Evolutionary conservation across 352 stramenopile genomes (phyloP).

Genomic region (Aphanomyces euteiches): DNA sequence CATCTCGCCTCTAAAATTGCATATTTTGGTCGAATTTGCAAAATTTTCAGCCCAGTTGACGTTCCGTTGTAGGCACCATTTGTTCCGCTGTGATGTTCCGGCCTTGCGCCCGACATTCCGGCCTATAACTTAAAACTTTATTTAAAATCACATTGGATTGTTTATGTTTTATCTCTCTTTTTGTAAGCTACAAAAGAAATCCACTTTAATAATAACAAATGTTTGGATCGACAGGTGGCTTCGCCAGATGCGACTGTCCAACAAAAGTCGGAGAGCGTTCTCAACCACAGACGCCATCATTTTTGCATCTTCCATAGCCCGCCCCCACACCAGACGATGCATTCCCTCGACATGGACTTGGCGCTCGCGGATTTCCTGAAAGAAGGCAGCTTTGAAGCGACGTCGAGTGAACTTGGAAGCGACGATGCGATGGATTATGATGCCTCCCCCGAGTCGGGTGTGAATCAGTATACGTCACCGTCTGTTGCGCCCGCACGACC

Average conservation of each 20-base stretch:
- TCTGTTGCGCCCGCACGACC: background rate
- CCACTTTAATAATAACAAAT: no score
- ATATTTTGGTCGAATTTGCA: no score
- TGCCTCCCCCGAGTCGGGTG: background rate
- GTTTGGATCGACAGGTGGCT: no score
- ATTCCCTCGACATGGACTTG: background rate
- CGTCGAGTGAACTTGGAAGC: slow-evolving; percentile 7
- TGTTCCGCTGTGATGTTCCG: background rate
- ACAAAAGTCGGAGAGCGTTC: no score
- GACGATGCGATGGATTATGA: slow-evolving; percentile 23
- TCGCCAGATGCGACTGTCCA: no score
- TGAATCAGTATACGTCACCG: slow-evolving; percentile 15
- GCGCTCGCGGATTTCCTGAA: slow-evolving; percentile 24
- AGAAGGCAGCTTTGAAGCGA: slow-evolving; percentile 24
- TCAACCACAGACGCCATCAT: no score
- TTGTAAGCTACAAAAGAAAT: no score
- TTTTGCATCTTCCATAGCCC: no score
- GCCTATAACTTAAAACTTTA: no score
- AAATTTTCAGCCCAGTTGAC: background rate
- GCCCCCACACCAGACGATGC: background rate
- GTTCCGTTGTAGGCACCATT: background rate
- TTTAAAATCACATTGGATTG: no score
- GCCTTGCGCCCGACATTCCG: background rate
- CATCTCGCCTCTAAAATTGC: no score
- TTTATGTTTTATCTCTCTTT: no score